phyloP scores from a whole-genome alignment of 768 basidiomycete species.

The Terana coerulea region DNA sequence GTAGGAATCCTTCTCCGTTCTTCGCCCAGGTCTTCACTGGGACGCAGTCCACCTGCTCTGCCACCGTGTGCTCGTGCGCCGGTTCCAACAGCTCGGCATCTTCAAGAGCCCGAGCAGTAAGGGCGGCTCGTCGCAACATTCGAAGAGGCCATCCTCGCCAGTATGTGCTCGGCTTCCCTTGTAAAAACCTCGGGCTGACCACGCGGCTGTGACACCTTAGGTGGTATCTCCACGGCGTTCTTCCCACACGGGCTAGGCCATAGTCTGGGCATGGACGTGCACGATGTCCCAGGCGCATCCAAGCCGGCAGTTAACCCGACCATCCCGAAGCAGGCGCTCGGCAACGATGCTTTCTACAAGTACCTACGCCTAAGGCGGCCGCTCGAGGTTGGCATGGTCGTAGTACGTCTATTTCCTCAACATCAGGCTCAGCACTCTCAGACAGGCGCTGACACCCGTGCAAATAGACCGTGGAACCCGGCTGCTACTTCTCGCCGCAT shows the following conservation, averaged over 20 bases:
- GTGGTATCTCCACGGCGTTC: conserved; percentile 80
- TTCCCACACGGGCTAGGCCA: conserved; percentile 95
- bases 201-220: too few relatives aligned
- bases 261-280: conserved; percentile 90
- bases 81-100: conserved; percentile 82
- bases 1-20: conserved; percentile 52
- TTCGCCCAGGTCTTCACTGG: conserved; percentile 77
- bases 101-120: conserved; percentile 67
- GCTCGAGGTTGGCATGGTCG: conserved; percentile 77
- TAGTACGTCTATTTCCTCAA: conserved; percentile 47
- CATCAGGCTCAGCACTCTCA: not conserved
- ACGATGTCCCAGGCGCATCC: conserved; percentile 83
- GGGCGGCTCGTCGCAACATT: conserved; percentile 57
- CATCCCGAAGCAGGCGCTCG: conserved; percentile 30
- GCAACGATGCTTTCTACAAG: conserved; percentile 66
- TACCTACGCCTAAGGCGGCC: conserved; percentile 78
- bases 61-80: conserved; percentile 76
- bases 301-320: conserved; percentile 61
- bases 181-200: too few relatives aligned
- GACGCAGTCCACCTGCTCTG: conserved; percentile 82
- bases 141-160: conserved; percentile 69
- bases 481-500: conserved; percentile 81
- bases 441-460: not conserved
- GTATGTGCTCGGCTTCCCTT: too few relatives aligned
- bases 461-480: conserved; percentile 90